A percentile compares a stretch with the other conserved stretches of the same genome.
Conservation (phyloP, 352 stramenopile species). For the Phytopythium helicoides region DNA sequence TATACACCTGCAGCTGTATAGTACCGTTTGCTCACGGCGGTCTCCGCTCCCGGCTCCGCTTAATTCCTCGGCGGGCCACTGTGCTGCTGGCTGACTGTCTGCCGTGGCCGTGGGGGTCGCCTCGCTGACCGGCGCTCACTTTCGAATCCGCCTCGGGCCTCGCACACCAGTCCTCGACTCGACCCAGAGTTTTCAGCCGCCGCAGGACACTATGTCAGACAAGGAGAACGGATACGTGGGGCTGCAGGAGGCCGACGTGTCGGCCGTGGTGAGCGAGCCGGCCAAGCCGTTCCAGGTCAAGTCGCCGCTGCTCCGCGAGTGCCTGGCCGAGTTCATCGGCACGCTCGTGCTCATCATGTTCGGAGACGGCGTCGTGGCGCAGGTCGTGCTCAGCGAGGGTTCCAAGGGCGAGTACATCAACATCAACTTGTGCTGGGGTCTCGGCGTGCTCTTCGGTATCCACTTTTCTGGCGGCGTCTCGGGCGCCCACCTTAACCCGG, state of each 20-base stretch:
- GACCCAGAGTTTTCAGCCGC: neutral
- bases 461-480: constrained; percentile 53
- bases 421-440: constrained; percentile 73
- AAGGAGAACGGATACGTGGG: constrained; percentile 25
- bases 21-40: no score
- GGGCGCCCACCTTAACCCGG: constrained; percentile 64
- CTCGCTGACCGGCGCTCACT: no score
- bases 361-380: constrained; percentile 56
- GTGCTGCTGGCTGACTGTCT: no score
- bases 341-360: constrained; percentile 70
- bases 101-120: no score
- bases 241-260: constrained; percentile 23
- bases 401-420: constrained; percentile 63
- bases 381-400: constrained; percentile 50
- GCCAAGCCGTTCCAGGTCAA: constrained; percentile 33
- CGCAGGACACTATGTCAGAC: constrained; percentile 17
- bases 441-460: constrained; percentile 70
- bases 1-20: no score
- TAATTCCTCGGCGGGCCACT: no score
- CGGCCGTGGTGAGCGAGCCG: constrained; percentile 9
- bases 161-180: neutral
- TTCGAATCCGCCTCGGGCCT: neutral
- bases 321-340: constrained; percentile 58
- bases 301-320: constrained; percentile 43
- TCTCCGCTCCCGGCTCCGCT: no score